phyloP scores from a whole-genome alignment of 805 yeast genomes.

The Lachancea sp. region DNA sequence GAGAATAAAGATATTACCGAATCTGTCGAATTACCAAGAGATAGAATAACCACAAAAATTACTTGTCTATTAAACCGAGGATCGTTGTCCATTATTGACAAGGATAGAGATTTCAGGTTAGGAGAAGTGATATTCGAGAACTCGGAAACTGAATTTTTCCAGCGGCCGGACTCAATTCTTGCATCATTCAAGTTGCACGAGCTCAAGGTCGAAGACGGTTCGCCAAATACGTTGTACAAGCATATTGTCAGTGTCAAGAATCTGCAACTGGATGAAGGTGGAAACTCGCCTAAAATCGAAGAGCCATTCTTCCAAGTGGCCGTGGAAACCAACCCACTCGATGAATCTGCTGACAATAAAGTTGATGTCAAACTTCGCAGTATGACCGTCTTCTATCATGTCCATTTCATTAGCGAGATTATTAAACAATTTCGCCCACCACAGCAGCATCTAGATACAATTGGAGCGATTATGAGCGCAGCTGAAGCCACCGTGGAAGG shows the following conservation, averaged over 20 bases:
- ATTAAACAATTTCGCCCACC: conserved; percentile 81
- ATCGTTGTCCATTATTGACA: conserved; percentile 53
- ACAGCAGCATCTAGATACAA: conserved; percentile 73
- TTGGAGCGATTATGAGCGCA: conserved; percentile 85
- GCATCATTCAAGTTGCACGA: conserved; percentile 72
- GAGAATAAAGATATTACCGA: conserved; percentile 44
- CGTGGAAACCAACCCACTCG: conserved; percentile 83
- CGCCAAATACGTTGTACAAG: conserved; percentile 70
- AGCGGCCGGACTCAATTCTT: conserved; percentile 72
- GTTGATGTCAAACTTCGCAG: conserved; percentile 70
- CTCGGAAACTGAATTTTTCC: conserved; percentile 63
- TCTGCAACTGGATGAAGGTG: conserved; percentile 34
- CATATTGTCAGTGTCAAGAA: conserved; percentile 83
- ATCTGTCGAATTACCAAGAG: conserved; percentile 63
- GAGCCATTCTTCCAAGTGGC: conserved; percentile 76
- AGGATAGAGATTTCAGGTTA: conserved; percentile 37
- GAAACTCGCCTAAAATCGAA: conserved; percentile 24
- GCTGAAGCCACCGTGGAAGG: conserved; percentile 95
- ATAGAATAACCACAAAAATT: conserved; percentile 60
- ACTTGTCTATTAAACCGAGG: conserved; percentile 69
- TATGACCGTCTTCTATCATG: conserved; percentile 85
- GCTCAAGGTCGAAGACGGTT: conserved; percentile 81
- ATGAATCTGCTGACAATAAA: conserved; percentile 74
- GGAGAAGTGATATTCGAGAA: conserved; percentile 82
- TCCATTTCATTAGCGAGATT: conserved; percentile 72